phyloP scores from a whole-genome alignment of 1,139 yeast genomes.

The Lodderomyces elongisporus region DNA sequence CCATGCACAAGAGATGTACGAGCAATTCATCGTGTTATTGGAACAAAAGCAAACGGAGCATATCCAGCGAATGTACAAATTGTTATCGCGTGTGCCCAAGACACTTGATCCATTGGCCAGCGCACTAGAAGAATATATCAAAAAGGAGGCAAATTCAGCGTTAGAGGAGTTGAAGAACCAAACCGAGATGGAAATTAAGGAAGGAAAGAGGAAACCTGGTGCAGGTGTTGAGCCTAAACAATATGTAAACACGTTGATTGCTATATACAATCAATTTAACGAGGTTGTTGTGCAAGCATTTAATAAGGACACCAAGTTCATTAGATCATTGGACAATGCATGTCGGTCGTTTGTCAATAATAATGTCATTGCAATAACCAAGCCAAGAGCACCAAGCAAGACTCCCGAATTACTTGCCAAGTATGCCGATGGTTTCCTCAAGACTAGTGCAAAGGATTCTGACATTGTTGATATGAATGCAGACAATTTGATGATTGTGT shows the following conservation, averaged over 20 bases:
- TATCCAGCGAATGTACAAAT: constrained; percentile 70
- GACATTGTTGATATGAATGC: constrained; percentile 71
- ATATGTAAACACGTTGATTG: constrained; percentile 73
- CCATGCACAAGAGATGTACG: constrained; percentile 73
- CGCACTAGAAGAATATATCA: constrained; percentile 69
- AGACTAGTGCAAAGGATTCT: constrained; percentile 65
- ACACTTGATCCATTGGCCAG: constrained; percentile 76
- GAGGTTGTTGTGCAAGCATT: constrained; percentile 67
- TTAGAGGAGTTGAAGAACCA: constrained; percentile 57
- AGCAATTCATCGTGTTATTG: constrained; percentile 67
- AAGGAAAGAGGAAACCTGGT: constrained; percentile 17
- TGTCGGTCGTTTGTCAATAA: constrained; percentile 80
- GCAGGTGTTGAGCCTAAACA: constrained; percentile 62
- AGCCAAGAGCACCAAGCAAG: constrained; percentile 42
- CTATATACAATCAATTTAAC: constrained; percentile 63
- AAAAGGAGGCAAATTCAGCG: constrained; percentile 65
- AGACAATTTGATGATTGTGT: constrained; percentile 80
- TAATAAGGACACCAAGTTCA: constrained; percentile 71
- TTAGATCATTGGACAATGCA: constrained; percentile 85
- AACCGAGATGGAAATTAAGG: constrained; percentile 31
- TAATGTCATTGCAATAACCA: constrained; percentile 74
- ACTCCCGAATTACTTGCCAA: constrained; percentile 92
- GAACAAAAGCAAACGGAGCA: constrained; percentile 75
- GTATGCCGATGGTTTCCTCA: constrained; percentile 80
- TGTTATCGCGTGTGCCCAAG: constrained; percentile 68